Evolutionary conservation across 225 moss, liverwort and hornwort genomes (phyloP), one percentile per base, ranked within the genome.

Genomic region (Ulota crispa): DNA sequence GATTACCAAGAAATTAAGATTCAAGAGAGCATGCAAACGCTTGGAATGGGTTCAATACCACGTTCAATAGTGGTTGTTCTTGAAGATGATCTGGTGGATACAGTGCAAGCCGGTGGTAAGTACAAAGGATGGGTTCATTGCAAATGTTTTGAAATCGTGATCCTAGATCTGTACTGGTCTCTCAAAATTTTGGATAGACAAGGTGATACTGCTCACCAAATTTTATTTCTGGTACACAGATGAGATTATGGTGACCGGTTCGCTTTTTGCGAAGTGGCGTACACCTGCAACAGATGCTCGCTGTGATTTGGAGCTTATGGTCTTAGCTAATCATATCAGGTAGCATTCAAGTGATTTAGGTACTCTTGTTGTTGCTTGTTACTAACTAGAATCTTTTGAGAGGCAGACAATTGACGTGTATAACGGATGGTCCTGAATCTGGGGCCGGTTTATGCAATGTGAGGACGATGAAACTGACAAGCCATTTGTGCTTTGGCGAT

Each of bases 1-100:
- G 98, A 99, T 85, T 99, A 99, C 83, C 98, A 99, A 89, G 94
- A 99, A 77, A 85, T 96, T 30, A 99, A 93, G 85, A 84, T 99
- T 80, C 98, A 99, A 84, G 98, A 99, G 75, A 93, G 89, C 79
- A 93, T 93, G 93, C 92, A 93, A 83, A 90, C 94, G 39, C 92
- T 93, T 67, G 91, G 91, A 81, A 92, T 96, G 86, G 96, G 96
- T 70, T 92, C 93, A 72, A 90, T 96, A 82, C 98, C 98, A 21
- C 94, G 98, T 60, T 99, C 98, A 64, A 91, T 93, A 26, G 86
- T 89, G 64, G 92, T 99, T 75, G 89, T 96, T 73, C 94, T 99
- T 34, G 94, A 93, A 69, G 94, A 99, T 72, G 98, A 99, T 84
- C 92, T 99, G 67, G 96, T 94, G 73, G 98, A 99, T 83, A 90